Percentiles rank a stretch among this genome's conserved stretches.
Conservation (phyloP, 2,329 filamentous ascomycete genomes). For the Magnaporthiopsis rhizophila region DNA sequence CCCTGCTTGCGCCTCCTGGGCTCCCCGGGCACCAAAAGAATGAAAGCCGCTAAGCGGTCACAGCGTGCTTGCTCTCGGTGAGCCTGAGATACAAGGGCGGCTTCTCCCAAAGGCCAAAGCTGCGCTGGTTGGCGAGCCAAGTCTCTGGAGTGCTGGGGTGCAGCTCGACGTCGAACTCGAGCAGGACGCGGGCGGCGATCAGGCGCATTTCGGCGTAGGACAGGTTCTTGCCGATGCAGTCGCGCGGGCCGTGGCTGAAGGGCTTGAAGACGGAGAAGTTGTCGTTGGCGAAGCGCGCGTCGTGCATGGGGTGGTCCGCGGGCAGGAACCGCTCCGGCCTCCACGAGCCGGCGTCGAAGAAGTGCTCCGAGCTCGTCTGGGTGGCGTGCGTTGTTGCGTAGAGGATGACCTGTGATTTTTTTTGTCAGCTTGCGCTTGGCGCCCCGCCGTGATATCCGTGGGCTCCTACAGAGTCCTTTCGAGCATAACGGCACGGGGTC, state of each 20-base stretch:
- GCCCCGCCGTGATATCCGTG: too few relatives aligned
- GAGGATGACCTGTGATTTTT: background rate
- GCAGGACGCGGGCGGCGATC: constrained; percentile 29
- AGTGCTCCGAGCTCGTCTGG: background rate
- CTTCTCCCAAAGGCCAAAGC: constrained; percentile 25
- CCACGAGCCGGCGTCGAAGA: background rate
- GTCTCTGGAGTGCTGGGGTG: constrained; percentile 17
- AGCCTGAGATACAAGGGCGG: constrained; percentile 16
- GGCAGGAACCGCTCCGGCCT: constrained; percentile 3
- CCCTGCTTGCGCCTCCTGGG: too few relatives aligned
- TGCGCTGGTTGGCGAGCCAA: constrained; percentile 25
- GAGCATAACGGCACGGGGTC: background rate
- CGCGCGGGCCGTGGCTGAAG: constrained; percentile 6
- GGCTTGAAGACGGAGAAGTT: constrained; percentile 1
- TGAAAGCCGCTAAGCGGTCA: too few relatives aligned
- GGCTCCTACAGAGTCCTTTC: too few relatives aligned
- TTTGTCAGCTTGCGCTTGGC: background rate
- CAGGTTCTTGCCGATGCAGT: constrained; percentile 16
- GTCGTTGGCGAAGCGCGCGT: background rate
- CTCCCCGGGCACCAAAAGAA: too few relatives aligned
- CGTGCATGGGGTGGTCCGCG: background rate
- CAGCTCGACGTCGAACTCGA: constrained; percentile 29
- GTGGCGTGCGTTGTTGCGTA: background rate
- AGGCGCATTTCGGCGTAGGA: constrained; percentile 34
- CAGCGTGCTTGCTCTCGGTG: background rate